Percentiles rank a stretch among this genome's conserved stretches.
Conservation (phyloP, 2,329 filamentous ascomycete species). For the Elsinoe fawcettii region DNA sequence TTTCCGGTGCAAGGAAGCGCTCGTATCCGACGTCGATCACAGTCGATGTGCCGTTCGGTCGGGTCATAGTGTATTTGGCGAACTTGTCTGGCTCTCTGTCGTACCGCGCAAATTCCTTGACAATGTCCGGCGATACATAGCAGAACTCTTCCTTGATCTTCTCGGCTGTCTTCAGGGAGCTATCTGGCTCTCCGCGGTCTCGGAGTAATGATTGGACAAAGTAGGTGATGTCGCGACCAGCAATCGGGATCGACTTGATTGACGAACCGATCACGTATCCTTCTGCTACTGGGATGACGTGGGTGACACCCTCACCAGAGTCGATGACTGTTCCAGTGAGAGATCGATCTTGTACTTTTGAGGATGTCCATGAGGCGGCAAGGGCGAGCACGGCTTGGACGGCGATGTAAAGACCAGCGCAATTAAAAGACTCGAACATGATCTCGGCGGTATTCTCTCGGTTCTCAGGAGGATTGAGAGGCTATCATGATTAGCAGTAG, state of each 20-base stretch:
- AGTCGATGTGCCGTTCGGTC: constrained; percentile 77
- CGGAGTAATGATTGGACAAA: constrained; percentile 94
- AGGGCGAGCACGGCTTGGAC: constrained; percentile 95
- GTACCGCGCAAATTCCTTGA: constrained; percentile 94
- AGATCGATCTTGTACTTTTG: constrained; percentile 92
- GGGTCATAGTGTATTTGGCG: constrained; percentile 77
- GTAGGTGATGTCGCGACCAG: constrained; percentile 95
- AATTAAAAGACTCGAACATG: constrained; percentile 99
- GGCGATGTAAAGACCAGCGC: constrained; percentile 95
- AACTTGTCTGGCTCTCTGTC: constrained; percentile 86
- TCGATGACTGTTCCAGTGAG: constrained; percentile 97
- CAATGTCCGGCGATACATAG: constrained; percentile 96
- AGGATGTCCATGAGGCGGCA: constrained; percentile 96
- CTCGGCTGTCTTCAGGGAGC: constrained; percentile 92
- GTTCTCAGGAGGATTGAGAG: constrained; percentile 95
- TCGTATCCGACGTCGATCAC: constrained; percentile 94
- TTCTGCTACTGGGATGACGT: constrained; percentile 97
- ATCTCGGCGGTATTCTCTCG: constrained; percentile 98
- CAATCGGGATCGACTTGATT: constrained; percentile 98
- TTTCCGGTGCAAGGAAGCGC: constrained; percentile 94
- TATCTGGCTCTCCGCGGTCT: constrained; percentile 93
- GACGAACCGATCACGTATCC: constrained; percentile 98
- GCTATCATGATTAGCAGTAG: constrained; percentile 44
- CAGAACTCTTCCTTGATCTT: constrained; percentile 98
- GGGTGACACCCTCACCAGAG: constrained; percentile 96